phyloP scores from a whole-genome alignment of 257 asterid genomes.

The Lithospermum erythrorhizon region DNA sequence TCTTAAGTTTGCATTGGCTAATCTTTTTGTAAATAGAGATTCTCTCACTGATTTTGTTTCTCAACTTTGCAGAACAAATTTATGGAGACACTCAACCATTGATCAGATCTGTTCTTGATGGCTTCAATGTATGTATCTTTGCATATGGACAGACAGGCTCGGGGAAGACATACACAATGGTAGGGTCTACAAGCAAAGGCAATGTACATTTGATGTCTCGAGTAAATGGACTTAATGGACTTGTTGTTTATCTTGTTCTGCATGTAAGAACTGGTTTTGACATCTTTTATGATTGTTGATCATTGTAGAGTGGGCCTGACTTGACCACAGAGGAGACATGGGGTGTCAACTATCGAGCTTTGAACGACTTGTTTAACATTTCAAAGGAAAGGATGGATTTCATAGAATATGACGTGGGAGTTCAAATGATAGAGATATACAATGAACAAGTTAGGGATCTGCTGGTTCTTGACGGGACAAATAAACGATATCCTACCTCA shows the following conservation, averaged over 20 bases:
- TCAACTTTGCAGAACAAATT: conserved; percentile 57
- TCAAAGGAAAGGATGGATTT: conserved; percentile 47
- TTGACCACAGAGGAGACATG: conserved; percentile 71
- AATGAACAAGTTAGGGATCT: conserved; percentile 95
- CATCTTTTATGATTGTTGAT: not conserved
- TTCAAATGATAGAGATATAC: conserved; percentile 91
- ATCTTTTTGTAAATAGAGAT: not conserved
- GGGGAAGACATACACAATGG: conserved; percentile 93
- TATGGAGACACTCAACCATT: conserved; percentile 66
- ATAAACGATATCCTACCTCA: conserved; percentile 62
- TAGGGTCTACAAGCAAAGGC: conserved; percentile 11
- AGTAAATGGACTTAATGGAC: not conserved
- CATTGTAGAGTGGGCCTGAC: conserved; percentile 83
- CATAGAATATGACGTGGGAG: conserved; percentile 77
- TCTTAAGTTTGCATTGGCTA: too few species aligned
- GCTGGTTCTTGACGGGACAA: conserved; percentile 65
- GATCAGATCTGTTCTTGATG: conserved; percentile 83
- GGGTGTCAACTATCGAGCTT: conserved; percentile 91
- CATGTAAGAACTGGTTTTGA: not conserved
- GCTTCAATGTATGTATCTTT: conserved; percentile 80
- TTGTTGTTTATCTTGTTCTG: not conserved
- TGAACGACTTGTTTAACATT: conserved; percentile 64
- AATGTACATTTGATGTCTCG: not conserved
- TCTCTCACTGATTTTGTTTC: conserved; percentile 7
- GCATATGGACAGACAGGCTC: conserved; percentile 97